These are phyloP conservation scores for Teunomyces cretensis DNA, from an alignment of 805 yeast genomes.

Conservation along the genomic window DNA sequence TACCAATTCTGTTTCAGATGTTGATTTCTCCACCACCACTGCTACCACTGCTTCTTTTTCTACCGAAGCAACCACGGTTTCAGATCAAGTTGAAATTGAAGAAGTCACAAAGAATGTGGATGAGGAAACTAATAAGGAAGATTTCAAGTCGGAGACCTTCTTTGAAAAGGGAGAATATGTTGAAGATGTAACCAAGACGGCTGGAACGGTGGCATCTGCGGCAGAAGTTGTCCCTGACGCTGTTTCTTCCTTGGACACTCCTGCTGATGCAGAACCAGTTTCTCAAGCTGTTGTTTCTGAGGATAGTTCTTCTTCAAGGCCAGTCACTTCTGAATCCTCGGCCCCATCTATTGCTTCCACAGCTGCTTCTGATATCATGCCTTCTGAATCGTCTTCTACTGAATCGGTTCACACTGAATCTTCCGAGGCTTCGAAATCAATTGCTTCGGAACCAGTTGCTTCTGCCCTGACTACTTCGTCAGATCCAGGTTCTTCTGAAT, in stretches of 20 bases:
- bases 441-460: neutral
- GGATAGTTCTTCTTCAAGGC: too few species aligned
- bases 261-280: constrained; percentile 3
- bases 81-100: constrained; percentile 9
- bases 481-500: constrained; percentile 1
- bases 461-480: neutral
- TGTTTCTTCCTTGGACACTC: neutral
- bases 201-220: constrained; percentile 2
- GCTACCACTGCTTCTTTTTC: neutral
- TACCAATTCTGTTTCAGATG: neutral
- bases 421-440: constrained; percentile 3
- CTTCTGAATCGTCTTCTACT: constrained; percentile 1
- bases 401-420: neutral
- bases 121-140: constrained; percentile 12
- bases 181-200: constrained; percentile 2
- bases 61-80: constrained; percentile 3
- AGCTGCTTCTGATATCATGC: neutral
- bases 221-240: neutral
- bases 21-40: neutral
- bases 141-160: constrained; percentile 15
- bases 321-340: too few species aligned
- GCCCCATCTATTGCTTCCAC: too few species aligned
- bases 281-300: neutral
- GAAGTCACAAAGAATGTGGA: constrained; percentile 19
- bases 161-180: constrained; percentile 7